These are phyloP conservation scores for Penicillium vulpinum DNA, from an alignment of 2,329 filamentous ascomycete genomes.

Conservation along the genomic window DNA sequence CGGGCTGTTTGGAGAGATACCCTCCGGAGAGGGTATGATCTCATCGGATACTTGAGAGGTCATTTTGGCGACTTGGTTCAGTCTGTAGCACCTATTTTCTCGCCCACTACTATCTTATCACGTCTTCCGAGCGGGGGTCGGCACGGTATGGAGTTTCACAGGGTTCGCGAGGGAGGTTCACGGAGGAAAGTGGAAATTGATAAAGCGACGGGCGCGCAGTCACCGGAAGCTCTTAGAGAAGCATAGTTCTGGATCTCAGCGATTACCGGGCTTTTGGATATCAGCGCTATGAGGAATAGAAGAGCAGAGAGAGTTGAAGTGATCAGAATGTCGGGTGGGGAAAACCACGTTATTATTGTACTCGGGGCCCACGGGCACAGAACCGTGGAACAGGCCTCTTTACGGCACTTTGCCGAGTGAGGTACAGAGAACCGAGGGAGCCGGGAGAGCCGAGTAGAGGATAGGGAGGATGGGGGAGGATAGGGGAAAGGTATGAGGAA, in stretches of 20 bases:
- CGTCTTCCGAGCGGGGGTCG: not conserved
- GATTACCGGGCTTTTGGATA: not conserved
- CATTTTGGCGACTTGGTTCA: slow-evolving; percentile 26
- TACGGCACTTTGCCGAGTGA: slow-evolving; percentile 11
- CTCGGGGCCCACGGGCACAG: slow-evolving; percentile 12
- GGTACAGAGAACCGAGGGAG: slow-evolving; percentile 10
- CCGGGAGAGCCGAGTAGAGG: slow-evolving; percentile 2
- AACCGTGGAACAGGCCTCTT: slow-evolving; percentile 21
- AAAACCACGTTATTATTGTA: slow-evolving; percentile 10
- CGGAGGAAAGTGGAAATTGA: not conserved
- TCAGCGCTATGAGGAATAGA: not conserved
- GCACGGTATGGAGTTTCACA: not conserved
- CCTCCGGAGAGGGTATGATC: slow-evolving; percentile 33
- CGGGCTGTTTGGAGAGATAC: slow-evolving; percentile 37
- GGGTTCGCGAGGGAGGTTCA: not conserved
- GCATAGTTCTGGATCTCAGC: slow-evolving; percentile 4
- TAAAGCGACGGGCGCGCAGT: slow-evolving; percentile 3
- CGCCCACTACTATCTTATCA: not conserved
- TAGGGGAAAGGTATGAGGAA: not conserved
- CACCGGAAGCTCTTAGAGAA: slow-evolving; percentile 4
- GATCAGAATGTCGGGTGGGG: slow-evolving; percentile 1
- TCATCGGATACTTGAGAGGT: slow-evolving; percentile 31
- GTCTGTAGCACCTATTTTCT: not conserved
- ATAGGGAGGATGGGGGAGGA: not conserved
- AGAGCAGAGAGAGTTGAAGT: not conserved